Percentiles rank a stretch among this genome's conserved stretches.
Evolutionary conservation across 2,329 filamentous ascomycete genomes (phyloP).

Genomic region (Diaporthe eres): DNA sequence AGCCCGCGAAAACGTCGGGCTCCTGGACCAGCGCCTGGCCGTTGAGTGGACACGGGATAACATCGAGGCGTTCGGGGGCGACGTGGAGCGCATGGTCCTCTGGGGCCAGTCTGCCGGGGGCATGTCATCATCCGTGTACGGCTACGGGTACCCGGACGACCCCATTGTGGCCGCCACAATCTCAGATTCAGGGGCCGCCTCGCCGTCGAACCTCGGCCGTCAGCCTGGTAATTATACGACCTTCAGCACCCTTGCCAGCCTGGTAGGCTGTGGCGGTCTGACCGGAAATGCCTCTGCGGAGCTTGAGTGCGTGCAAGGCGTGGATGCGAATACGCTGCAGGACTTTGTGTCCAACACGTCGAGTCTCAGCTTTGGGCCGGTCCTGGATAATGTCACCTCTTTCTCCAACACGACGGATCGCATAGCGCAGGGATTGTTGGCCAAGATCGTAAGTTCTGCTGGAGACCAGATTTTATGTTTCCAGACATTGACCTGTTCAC

Average conservation of each 20-base stretch:
- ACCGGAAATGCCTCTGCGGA: slow-evolving; percentile 47
- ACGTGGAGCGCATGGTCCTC: slow-evolving; percentile 59
- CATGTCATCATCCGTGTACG: slow-evolving; percentile 55
- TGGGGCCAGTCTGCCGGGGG: slow-evolving; percentile 64
- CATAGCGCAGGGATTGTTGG: slow-evolving; percentile 47
- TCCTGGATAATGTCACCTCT: slow-evolving; percentile 50
- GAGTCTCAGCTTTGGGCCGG: slow-evolving; percentile 50
- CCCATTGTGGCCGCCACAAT: slow-evolving; percentile 58
- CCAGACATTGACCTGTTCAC: not conserved
- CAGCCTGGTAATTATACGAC: slow-evolving; percentile 48
- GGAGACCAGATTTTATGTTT: not conserved
- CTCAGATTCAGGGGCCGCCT: slow-evolving; percentile 55
- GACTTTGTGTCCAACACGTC: slow-evolving; percentile 50
- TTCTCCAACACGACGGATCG: slow-evolving; percentile 52
- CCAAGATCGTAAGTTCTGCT: slow-evolving; percentile 45
- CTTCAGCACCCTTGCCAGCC: slow-evolving; percentile 56
- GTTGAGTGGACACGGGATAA: slow-evolving; percentile 67
- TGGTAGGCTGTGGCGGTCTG: slow-evolving; percentile 54
- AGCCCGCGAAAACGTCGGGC: slow-evolving; percentile 59
- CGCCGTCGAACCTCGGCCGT: slow-evolving; percentile 40
- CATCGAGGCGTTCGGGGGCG: slow-evolving; percentile 65
- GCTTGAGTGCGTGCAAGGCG: slow-evolving; percentile 55
- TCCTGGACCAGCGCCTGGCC: slow-evolving; percentile 67
- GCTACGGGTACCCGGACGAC: slow-evolving; percentile 58
- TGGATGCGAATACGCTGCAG: slow-evolving; percentile 51